Conservation (phyloP, 2,329 filamentous ascomycete genomes). For the Colletotrichum horii region DNA sequence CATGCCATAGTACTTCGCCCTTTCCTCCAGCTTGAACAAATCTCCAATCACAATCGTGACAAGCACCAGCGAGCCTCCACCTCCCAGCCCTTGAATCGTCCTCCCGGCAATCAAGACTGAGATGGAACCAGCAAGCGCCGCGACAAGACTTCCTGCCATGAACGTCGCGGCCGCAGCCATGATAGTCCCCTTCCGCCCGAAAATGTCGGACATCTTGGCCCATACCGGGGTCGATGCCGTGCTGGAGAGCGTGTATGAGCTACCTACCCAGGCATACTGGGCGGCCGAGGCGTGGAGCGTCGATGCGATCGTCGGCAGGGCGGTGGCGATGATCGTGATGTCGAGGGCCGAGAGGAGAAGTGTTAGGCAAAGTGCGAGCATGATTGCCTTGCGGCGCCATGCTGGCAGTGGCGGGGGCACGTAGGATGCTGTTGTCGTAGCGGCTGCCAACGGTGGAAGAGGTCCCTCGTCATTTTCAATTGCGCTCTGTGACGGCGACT, state of each 20-base stretch:
- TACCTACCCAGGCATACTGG: conserved; percentile 33
- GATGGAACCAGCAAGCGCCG: background rate
- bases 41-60: conserved; percentile 42
- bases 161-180: conserved; percentile 39
- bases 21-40: conserved; percentile 36
- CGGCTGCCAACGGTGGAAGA: background rate
- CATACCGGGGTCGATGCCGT: conserved; percentile 72
- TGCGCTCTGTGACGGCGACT: background rate
- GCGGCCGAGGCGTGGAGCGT: conserved; percentile 24
- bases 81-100: conserved; percentile 38
- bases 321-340: conserved; percentile 31
- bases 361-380: conserved; percentile 26
- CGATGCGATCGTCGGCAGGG: conserved; percentile 30
- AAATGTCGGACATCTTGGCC: conserved; percentile 56
- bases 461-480: background rate
- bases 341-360: conserved; percentile 30
- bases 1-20: conserved; percentile 55
- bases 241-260: conserved; percentile 35
- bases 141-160: conserved; percentile 25
- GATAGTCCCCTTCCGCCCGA: conserved; percentile 43
- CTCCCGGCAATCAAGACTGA: conserved; percentile 35
- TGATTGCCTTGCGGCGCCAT: background rate
- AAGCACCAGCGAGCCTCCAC: conserved; percentile 39
- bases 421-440: background rate
- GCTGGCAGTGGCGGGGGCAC: background rate